phyloP scores from a whole-genome alignment of 2,329 filamentous ascomycete species.

The Microsporum canis region DNA sequence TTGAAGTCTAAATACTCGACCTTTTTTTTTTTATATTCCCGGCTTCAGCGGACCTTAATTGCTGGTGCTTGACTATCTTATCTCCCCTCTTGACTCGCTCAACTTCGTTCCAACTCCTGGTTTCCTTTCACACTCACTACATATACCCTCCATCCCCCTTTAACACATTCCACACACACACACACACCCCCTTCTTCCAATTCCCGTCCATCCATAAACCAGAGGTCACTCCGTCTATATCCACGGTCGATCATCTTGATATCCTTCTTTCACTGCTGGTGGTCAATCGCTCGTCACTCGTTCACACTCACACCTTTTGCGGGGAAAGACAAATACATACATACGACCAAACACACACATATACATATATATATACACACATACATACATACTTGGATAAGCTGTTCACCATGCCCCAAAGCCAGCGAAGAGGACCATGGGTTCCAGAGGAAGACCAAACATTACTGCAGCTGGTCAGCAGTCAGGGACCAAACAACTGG shows the following conservation, averaged over 20 bases:
- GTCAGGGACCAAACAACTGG: slow-evolving; percentile 75
- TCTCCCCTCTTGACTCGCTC: slow-evolving; percentile 3
- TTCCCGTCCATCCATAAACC: background rate
- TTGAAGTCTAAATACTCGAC: slow-evolving; percentile 5
- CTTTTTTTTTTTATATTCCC: background rate
- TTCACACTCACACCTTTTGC: background rate
- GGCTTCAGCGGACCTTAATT: slow-evolving; percentile 5
- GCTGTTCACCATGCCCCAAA: slow-evolving; percentile 29
- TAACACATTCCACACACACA: background rate
- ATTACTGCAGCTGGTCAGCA: slow-evolving; percentile 58
- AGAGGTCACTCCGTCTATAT: background rate
- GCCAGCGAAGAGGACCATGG: slow-evolving; percentile 70
- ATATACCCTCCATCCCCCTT: slow-evolving; percentile 2
- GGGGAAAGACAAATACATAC: background rate
- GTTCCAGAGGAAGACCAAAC: slow-evolving; percentile 62
- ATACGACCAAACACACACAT: background rate
- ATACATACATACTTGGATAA: background rate
- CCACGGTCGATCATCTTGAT: background rate
- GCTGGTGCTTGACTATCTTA: background rate
- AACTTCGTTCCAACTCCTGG: background rate
- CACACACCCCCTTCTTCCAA: background rate
- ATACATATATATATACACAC: background rate
- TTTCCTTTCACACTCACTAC: background rate
- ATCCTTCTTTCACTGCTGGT: background rate
- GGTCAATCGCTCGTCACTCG: background rate